A percentile compares a stretch with the other conserved stretches of the same genome.
Conservation (phyloP, 2,329 filamentous ascomycete genomes). For the Hypoxylon rubiginosum region DNA sequence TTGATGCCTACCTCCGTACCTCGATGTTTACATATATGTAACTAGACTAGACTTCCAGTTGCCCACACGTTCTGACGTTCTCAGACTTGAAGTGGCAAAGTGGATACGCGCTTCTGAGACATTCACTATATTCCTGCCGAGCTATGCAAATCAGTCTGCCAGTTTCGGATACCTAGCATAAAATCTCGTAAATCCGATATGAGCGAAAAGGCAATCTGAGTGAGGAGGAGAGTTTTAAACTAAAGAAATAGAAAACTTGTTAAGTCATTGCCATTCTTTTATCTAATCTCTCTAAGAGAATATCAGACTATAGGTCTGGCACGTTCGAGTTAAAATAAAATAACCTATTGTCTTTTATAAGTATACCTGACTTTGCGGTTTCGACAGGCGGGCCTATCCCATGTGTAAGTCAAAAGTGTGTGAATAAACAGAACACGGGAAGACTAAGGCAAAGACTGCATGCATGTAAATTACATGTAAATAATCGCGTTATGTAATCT, state of each 20-base stretch:
- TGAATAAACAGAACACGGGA: not conserved
- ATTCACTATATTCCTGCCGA: conserved; percentile 1
- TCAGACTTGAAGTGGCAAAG: not conserved
- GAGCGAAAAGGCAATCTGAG: not conserved
- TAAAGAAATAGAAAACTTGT: not conserved
- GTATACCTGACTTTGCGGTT: too few species aligned
- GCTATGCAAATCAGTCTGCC: too few species aligned
- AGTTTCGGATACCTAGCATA: not conserved
- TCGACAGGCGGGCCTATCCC: too few species aligned
- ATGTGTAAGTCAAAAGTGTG: too few species aligned
- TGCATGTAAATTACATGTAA: not conserved
- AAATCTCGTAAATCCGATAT: conserved; percentile 33
- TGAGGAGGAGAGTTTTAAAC: not conserved
- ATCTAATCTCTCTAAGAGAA: too few species aligned
- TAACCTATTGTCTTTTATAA: too few species aligned
- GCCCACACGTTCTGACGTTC: not conserved
- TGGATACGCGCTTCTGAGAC: not conserved
- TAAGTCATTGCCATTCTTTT: too few species aligned
- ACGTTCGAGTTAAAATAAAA: too few species aligned
- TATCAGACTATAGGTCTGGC: too few species aligned
- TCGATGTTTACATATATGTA: too few species aligned
- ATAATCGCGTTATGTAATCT: not conserved
- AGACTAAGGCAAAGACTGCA: conserved; percentile 1
- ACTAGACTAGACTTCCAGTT: too few species aligned
- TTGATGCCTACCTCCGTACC: not conserved